These are phyloP conservation scores for Cyclanthera cordifolia DNA, from an alignment of 306 rosid species.

Conservation along the genomic window DNA sequence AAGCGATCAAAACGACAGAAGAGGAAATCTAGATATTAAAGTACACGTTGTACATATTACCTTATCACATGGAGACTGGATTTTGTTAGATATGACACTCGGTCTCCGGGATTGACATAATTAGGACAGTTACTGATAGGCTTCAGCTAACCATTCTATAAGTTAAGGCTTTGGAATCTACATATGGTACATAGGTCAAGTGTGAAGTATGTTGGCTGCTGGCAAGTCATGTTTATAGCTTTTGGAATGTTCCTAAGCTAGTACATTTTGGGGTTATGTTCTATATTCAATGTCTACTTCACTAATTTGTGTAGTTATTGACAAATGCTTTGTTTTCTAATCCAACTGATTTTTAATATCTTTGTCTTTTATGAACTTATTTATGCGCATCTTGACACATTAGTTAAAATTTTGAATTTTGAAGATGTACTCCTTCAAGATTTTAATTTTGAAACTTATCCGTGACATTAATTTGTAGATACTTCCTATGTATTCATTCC, in stretches of 20 bases:
- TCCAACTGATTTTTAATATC: too few relatives aligned
- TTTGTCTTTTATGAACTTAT: too few relatives aligned
- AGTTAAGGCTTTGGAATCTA: background rate
- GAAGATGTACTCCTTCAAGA: too few relatives aligned
- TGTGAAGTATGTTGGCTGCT: background rate
- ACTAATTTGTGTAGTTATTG: background rate
- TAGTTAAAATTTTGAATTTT: too few relatives aligned
- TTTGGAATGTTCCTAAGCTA: constrained; percentile 2
- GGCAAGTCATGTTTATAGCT: constrained; percentile 6
- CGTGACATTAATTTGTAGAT: too few relatives aligned
- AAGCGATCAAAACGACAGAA: constrained; percentile 60
- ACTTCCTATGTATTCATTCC: too few relatives aligned
- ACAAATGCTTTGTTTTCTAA: background rate
- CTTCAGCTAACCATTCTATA: constrained; percentile 1
- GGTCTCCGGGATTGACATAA: constrained; percentile 18
- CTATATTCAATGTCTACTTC: background rate
- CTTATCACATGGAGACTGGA: constrained; percentile 36
- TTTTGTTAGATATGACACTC: constrained; percentile 82
- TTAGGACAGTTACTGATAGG: background rate
- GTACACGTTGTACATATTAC: constrained; percentile 32
- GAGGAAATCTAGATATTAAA: constrained; percentile 37
- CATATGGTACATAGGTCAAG: background rate
- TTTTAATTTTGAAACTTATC: too few relatives aligned
- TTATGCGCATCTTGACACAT: too few relatives aligned
- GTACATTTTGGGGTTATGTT: background rate